Percentiles rank a stretch among this genome's conserved stretches.
Evolutionary conservation across 495 filamentous ascomycete genomes (phyloP).

Genomic region (Penicillium macrosclerotiorum): DNA sequence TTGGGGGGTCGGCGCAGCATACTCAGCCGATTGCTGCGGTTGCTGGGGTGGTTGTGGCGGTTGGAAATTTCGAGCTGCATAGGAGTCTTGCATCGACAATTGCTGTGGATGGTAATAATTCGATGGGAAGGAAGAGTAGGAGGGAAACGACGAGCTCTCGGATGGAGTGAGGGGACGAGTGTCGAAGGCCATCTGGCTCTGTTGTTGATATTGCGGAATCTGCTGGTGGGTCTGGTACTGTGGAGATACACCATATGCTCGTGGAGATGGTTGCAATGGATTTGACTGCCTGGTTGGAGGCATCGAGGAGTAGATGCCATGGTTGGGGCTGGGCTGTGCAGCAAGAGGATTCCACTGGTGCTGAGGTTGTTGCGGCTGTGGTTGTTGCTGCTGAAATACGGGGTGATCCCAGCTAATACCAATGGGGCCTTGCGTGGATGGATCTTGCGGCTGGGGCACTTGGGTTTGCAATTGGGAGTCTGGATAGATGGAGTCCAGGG

Average conservation of each 20-base stretch:
- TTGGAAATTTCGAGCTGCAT: constrained; percentile 19
- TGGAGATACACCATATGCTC: constrained; percentile 22
- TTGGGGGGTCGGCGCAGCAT: constrained; percentile 14
- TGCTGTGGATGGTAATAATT: constrained; percentile 36
- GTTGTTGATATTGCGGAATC: constrained; percentile 34
- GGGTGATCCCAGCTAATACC: constrained; percentile 39
- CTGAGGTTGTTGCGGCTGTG: constrained; percentile 3
- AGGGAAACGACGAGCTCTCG: constrained; percentile 34
- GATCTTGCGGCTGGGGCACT: constrained; percentile 27
- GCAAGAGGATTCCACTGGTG: constrained; percentile 30
- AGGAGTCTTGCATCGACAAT: constrained; percentile 28
- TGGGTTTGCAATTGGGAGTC: constrained; percentile 27
- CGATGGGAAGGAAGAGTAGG: constrained; percentile 31
- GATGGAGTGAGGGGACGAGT: constrained; percentile 27
- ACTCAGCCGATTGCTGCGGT: constrained; percentile 22
- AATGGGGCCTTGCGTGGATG: constrained; percentile 23
- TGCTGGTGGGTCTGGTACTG: constrained; percentile 32
- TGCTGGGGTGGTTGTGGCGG: constrained; percentile 22
- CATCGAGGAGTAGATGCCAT: constrained; percentile 36
- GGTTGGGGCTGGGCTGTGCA: constrained; percentile 22
- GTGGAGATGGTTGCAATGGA: constrained; percentile 29
- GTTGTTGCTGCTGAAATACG: constrained; percentile 28
- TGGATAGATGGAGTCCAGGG: constrained; percentile 36
- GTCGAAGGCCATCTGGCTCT: constrained; percentile 37
- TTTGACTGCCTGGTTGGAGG: constrained; percentile 39